phyloP scores from a whole-genome alignment of 495 filamentous ascomycete genomes.

The Lepidopterella palustris region DNA sequence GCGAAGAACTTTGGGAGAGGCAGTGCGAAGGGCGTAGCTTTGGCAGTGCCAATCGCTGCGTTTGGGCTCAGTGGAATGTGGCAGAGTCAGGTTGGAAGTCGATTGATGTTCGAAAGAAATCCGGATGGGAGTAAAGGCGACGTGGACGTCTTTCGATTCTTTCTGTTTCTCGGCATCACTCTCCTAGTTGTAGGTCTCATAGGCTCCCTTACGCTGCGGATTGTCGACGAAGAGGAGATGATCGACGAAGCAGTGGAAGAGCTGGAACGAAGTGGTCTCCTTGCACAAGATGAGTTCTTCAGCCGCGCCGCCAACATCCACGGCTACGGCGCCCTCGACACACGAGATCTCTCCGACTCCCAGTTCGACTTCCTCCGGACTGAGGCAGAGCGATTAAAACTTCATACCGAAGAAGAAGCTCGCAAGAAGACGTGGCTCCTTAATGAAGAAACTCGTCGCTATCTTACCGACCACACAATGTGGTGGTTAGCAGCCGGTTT shows the following conservation, averaged over 20 bases:
- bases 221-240: slow-evolving; percentile 63
- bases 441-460: slow-evolving; percentile 77
- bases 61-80: slow-evolving; percentile 94
- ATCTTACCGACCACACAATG: slow-evolving; percentile 84
- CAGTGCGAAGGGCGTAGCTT: slow-evolving; percentile 77
- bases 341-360: slow-evolving; percentile 44
- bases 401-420: slow-evolving; percentile 56
- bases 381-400: slow-evolving; percentile 42
- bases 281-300: slow-evolving; percentile 66
- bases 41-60: slow-evolving; percentile 84
- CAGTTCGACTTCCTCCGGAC: slow-evolving; percentile 41
- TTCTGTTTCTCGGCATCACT: slow-evolving; percentile 67
- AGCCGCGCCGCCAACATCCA: slow-evolving; percentile 28
- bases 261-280: slow-evolving; percentile 73
- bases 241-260: slow-evolving; percentile 82
- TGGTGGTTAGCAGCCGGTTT: slow-evolving; percentile 89
- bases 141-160: slow-evolving; percentile 80
- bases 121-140: slow-evolving; percentile 62
- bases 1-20: slow-evolving; percentile 95
- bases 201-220: slow-evolving; percentile 62
- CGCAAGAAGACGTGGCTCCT: slow-evolving; percentile 77
- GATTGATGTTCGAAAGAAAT: slow-evolving; percentile 60
- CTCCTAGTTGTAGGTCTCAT: slow-evolving; percentile 64
- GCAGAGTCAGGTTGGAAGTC: slow-evolving; percentile 80
- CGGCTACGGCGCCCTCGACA: slow-evolving; percentile 51